A percentile compares a stretch with the other conserved stretches of the same genome.
These are phyloP conservation scores for Bifiguratus adelaidae DNA, from an alignment of 192 early-diverging fungal genomes.

Conservation along the genomic window DNA sequence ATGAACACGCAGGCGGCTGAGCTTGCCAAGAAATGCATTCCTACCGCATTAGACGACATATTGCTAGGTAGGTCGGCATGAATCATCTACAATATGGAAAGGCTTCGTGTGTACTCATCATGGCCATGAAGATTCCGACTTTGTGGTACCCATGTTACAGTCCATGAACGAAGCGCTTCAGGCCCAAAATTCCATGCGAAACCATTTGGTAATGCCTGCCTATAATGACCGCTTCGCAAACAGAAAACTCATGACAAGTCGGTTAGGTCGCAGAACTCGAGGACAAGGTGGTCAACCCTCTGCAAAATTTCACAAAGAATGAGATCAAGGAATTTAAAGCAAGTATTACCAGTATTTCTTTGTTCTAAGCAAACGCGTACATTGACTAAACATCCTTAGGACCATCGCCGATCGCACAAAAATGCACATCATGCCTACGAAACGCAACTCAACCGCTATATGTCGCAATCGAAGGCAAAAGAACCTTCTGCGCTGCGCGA, in stretches of 20 bases:
- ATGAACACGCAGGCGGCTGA: constrained; percentile 3
- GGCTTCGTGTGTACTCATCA: too few species aligned
- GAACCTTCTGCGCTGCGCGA: constrained; percentile 56
- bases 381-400: background rate
- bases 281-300: constrained; percentile 45
- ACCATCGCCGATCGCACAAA: background rate
- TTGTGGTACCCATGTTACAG: too few species aligned
- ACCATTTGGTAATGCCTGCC: too few species aligned
- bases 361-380: background rate
- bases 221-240: too few species aligned
- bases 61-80: constrained; percentile 16
- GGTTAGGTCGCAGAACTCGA: constrained; percentile 41
- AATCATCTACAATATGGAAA: too few species aligned
- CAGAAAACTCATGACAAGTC: background rate
- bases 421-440: constrained; percentile 30
- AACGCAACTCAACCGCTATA: constrained; percentile 46
- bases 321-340: constrained; percentile 59
- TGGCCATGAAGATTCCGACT: too few species aligned
- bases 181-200: too few species aligned
- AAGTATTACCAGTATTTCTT: constrained; percentile 3
- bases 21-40: constrained; percentile 3
- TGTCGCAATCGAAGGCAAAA: constrained; percentile 43
- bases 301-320: constrained; percentile 41
- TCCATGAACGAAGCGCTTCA: too few species aligned
- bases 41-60: constrained; percentile 2